Base-by-base conservation (phyloP, 805 yeast species). In the Yamadazyma sp. region DNA sequence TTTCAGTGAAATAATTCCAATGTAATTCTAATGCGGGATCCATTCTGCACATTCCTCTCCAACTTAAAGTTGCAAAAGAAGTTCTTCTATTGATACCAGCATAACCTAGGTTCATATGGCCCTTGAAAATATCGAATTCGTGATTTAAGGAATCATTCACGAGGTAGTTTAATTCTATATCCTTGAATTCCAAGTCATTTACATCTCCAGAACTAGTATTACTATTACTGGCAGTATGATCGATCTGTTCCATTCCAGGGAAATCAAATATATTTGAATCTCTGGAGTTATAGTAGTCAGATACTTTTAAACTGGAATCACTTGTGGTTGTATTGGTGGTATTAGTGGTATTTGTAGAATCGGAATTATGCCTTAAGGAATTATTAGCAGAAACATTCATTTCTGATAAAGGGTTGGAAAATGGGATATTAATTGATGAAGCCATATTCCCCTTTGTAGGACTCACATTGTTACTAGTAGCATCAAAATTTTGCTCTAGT, bases 61-160 rank as follows among this genome's bases (percentile, higher is more conserved):
- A 69, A 1, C 78, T 52, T 20, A 74, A 58, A 0, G 81, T 80
- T 0, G 80, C 81, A 50, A 65, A 70, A 43, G 69, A 67, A 3
- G 24, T 29, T 39, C 65, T 62, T 18, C 69, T 50, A 29, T 76
- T 53, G 13, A 51, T 37, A 3, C 67, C 59, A 31, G 61, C 65
- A 17, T 62, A 61, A 14, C 62, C 42, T 32, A 65, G 53, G 36
- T 75, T 60, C 0, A 81, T 43, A 41, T 61, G 62, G 2, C 71
- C 73, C 1, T 53, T 56, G 40, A 61, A 69, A 21, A 76, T 56
- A 34, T 71, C 62, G 10, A 76, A 55, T 1, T 39, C 38, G 10
- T 68, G 74, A 16, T 60, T 49, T 4, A 47, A 12, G 28, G 16
- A 13, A n/a, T 23, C 34, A 17, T 30, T 35, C 4, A 17, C 19